phyloP scores from a whole-genome alignment of 768 basidiomycete species.

The Termitomyces sp. region DNA sequence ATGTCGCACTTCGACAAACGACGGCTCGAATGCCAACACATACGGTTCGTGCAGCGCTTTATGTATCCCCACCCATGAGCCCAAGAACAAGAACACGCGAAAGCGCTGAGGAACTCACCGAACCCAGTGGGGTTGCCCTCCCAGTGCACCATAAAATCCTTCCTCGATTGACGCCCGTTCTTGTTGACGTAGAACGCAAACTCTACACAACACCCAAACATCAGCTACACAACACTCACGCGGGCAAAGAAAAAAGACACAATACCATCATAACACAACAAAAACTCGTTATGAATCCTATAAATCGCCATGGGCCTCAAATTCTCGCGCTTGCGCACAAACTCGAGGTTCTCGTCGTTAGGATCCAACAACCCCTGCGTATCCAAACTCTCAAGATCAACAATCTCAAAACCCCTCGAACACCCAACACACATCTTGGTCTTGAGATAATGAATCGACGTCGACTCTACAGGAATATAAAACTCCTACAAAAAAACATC shows the following conservation, averaged over 20 bases:
- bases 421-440: constrained; percentile 97
- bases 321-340: constrained; percentile 86
- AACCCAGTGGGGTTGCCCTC: constrained; percentile 93
- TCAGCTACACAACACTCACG: too few species aligned
- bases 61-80: too few species aligned
- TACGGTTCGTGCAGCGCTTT: constrained; percentile 92
- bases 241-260: too few species aligned
- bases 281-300: constrained; percentile 92
- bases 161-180: constrained; percentile 86
- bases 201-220: too few species aligned
- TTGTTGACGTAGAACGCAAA: constrained; percentile 99
- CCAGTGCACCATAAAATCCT: constrained; percentile 95
- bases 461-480: constrained; percentile 97
- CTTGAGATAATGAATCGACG: constrained; percentile 95
- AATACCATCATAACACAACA: constrained; percentile 98
- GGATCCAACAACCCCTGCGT: constrained; percentile 96
- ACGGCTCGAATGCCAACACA: constrained; percentile 93
- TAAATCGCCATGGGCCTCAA: constrained; percentile 94
- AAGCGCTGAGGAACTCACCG: too few species aligned
- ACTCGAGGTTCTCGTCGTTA: constrained; percentile 84
- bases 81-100: too few species aligned
- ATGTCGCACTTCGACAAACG: constrained; percentile 94
- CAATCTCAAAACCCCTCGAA: constrained; percentile 96
- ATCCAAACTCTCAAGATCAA: constrained; percentile 94
- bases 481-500: constrained; percentile 61